Percentiles rank a stretch among this genome's conserved stretches.
Evolutionary conservation across 2,329 filamentous ascomycete species (phyloP).

Genomic region (Dothiorella sarmentorum): DNA sequence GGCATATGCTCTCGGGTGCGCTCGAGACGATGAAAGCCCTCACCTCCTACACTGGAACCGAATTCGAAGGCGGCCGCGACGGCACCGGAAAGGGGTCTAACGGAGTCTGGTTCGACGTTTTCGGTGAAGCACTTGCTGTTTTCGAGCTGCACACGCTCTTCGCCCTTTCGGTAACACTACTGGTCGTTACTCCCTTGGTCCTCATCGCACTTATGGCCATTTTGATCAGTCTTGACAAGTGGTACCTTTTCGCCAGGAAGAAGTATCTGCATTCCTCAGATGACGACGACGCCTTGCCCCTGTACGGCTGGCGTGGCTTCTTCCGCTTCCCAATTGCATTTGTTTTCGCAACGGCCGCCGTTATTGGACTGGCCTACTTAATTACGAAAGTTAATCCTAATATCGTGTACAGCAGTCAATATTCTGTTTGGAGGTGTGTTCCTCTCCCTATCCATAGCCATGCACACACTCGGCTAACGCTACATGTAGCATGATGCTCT

Average conservation of each 20-base stretch:
- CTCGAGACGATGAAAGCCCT: conserved; percentile 70
- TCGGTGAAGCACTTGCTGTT: conserved; percentile 74
- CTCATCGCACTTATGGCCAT: conserved; percentile 67
- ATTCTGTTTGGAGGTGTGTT: conserved; percentile 67
- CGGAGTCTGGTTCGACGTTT: conserved; percentile 92
- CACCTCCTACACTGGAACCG: conserved; percentile 62
- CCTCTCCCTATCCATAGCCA: neutral
- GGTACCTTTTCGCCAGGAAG: conserved; percentile 77
- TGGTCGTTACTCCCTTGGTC: conserved; percentile 74
- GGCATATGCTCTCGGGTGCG: conserved; percentile 92
- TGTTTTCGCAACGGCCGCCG: conserved; percentile 62
- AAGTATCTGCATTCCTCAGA: conserved; percentile 59
- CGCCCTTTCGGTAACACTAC: conserved; percentile 77
- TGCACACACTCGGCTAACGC: neutral
- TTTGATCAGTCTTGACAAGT: conserved; percentile 70
- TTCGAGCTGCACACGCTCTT: conserved; percentile 77
- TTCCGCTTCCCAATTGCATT: conserved; percentile 80
- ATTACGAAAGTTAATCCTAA: conserved; percentile 81
- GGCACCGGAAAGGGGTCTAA: conserved; percentile 63
- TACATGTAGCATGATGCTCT: conserved; percentile 66
- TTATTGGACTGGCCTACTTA: conserved; percentile 70
- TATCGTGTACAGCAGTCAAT: conserved; percentile 86
- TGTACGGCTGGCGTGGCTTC: conserved; percentile 78
- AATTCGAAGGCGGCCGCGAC: conserved; percentile 62
- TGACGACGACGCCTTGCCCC: conserved; percentile 56